Percentiles rank a stretch among this genome's conserved stretches.
Evolutionary conservation across 805 yeast genomes (phyloP).

Genomic region (Wickerhamiella shivajii): DNA sequence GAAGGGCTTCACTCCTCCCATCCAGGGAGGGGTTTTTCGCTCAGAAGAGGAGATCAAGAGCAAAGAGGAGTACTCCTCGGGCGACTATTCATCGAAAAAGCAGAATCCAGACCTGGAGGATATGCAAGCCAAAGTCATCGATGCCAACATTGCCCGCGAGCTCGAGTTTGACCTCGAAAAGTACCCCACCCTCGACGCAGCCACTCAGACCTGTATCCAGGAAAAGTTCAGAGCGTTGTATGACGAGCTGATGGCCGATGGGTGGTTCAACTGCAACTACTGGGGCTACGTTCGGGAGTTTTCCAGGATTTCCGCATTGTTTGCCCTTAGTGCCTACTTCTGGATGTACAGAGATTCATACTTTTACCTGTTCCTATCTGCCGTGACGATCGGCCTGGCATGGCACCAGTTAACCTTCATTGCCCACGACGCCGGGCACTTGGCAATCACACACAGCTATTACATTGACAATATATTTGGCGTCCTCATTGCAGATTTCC

Average conservation of each 20-base stretch:
- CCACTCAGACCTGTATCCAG: slow-evolving; percentile 46
- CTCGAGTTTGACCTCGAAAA: slow-evolving; percentile 40
- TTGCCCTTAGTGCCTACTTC: slow-evolving; percentile 35
- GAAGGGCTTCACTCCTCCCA: slow-evolving; percentile 73
- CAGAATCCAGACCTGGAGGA: slow-evolving; percentile 1
- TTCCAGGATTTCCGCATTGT: slow-evolving; percentile 41
- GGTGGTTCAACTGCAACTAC: slow-evolving; percentile 60
- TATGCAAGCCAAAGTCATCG: slow-evolving; percentile 37
- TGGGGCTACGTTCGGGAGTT: slow-evolving; percentile 58
- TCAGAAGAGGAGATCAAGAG: slow-evolving; percentile 21
- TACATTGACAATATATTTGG: slow-evolving; percentile 64
- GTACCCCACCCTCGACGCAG: slow-evolving; percentile 52
- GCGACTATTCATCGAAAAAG: background rate
- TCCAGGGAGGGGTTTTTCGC: slow-evolving; percentile 57
- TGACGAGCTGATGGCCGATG: slow-evolving; percentile 36
- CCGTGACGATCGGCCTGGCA: slow-evolving; percentile 50
- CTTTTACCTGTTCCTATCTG: slow-evolving; percentile 38
- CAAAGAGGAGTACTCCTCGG: slow-evolving; percentile 10
- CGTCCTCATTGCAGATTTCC: slow-evolving; percentile 54
- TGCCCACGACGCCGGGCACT: slow-evolving; percentile 85
- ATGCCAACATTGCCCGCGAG: slow-evolving; percentile 42
- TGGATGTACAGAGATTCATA: slow-evolving; percentile 23
- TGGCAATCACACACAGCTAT: slow-evolving; percentile 68
- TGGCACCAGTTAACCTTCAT: slow-evolving; percentile 87
- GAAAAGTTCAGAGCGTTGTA: slow-evolving; percentile 49